Base-by-base conservation (phyloP, 371 early-diverging fungal genomes). In the Mortierella sp. region DNA sequence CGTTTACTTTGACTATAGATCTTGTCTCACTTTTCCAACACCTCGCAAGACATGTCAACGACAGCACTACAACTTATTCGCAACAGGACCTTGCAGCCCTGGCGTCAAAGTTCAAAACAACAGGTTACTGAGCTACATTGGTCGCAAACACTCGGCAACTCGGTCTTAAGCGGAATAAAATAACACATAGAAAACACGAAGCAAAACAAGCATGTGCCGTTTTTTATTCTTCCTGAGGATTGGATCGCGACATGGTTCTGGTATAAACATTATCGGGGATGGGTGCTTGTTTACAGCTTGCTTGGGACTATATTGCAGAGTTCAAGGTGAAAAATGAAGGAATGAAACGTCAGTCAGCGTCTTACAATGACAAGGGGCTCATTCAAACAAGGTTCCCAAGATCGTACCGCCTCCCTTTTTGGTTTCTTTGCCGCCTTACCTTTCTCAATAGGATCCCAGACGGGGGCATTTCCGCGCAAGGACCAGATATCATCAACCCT, bases 401-500 rank as follows among this genome's bases (percentile, higher is more conserved):
- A n/a, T n/a, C n/a, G n/a, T n/a, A n/a, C 51, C 37, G 2, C n/a
- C 61, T 59, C 48, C 64, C n/a, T n/a, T n/a, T n/a, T n/a, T n/a
- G n/a, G n/a, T n/a, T n/a, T 4, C 44, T 19, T 10, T 34, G 69
- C n/a, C 72, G 37, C 4, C 73, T 40, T 77, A 81, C 85, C 77
- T 86, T 79, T 78, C 34, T 86, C 86, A 19, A 86, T n/a, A 34
- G 86, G 79, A 40, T 81, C 75, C 82, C 82, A 82, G 5, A 72
- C 82, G 21, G 86, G 86, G 9, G 86, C 79, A 13, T 72, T 73
- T 5, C 86, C 86, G 8, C 86, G 86, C 9, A 86, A 74, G 6
- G 81, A 76, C 86, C 86, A 86, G 37, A 86, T 81, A 43, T 86
- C 86, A 14, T 79, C 82, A 21, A 81, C 74, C 44, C 86, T 73